phyloP scores from a whole-genome alignment of 2,329 filamentous ascomycete species.

The Hypoxylon rubiginosum region DNA sequence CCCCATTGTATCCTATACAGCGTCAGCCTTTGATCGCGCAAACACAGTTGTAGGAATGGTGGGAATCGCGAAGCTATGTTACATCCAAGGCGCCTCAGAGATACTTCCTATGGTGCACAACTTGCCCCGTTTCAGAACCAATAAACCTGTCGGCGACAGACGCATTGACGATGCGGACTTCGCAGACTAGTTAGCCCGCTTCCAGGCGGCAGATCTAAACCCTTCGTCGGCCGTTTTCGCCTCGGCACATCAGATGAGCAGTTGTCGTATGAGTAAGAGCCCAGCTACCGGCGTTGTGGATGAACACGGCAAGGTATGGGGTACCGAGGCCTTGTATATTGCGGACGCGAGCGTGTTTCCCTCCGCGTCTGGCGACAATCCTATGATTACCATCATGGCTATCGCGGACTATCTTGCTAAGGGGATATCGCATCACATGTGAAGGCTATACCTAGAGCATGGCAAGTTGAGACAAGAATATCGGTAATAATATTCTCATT shows the following conservation, averaged over 20 bases:
- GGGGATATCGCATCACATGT: neutral
- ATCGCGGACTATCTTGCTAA: constrained; percentile 73
- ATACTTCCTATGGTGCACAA: constrained; percentile 75
- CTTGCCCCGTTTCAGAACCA: constrained; percentile 69
- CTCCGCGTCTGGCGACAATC: constrained; percentile 64
- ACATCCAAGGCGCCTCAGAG: constrained; percentile 80
- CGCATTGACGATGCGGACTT: constrained; percentile 69
- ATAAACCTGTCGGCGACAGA: constrained; percentile 12
- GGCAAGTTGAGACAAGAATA: too few species aligned
- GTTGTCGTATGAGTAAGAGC: constrained; percentile 75
- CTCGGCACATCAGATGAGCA: constrained; percentile 83
- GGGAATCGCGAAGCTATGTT: constrained; percentile 79
- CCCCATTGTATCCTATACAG: constrained; percentile 75
- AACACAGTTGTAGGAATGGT: constrained; percentile 79
- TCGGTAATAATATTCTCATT: too few species aligned
- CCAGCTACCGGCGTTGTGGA: constrained; percentile 65
- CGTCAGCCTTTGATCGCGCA: constrained; percentile 76
- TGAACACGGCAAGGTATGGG: neutral
- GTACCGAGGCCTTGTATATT: neutral
- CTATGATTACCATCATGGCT: constrained; percentile 82
- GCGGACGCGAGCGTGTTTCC: neutral
- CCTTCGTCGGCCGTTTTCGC: constrained; percentile 66
- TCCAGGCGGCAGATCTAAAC: constrained; percentile 61
- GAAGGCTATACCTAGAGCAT: too few species aligned
- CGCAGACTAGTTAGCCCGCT: constrained; percentile 67